Percentiles rank a stretch among this genome's conserved stretches.
These are phyloP conservation scores for Lentinula aciculospora DNA, from an alignment of 768 basidiomycete genomes.

Conservation along the genomic window DNA sequence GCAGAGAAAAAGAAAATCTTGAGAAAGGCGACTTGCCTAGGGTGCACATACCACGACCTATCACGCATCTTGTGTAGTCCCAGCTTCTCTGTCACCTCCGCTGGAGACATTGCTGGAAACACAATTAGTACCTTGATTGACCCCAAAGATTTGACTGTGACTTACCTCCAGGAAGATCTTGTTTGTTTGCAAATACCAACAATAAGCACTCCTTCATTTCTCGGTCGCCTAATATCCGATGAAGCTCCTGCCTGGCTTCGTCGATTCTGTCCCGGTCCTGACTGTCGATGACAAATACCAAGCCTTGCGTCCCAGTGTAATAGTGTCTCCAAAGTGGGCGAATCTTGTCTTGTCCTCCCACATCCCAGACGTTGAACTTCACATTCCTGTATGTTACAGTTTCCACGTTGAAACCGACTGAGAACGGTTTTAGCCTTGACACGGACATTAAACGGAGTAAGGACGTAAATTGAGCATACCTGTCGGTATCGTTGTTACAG, in stretches of 20 bases:
- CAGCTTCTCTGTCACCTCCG: constrained; percentile 96
- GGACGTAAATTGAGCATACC: constrained; percentile 41
- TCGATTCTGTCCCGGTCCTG: constrained; percentile 94
- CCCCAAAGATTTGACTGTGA: constrained; percentile 6
- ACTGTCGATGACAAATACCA: constrained; percentile 97
- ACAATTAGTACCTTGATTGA: background rate
- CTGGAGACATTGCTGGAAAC: constrained; percentile 90
- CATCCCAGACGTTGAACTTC: constrained; percentile 94
- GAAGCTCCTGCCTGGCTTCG: constrained; percentile 93
- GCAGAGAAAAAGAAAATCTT: background rate
- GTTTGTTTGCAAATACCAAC: constrained; percentile 99
- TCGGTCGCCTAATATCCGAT: constrained; percentile 91
- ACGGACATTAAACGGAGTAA: constrained; percentile 2
- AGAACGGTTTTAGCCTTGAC: constrained; percentile 7
- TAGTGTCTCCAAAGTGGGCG: constrained; percentile 98
- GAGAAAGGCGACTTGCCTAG: constrained; percentile 56
- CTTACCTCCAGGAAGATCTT: constrained; percentile 94
- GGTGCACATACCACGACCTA: constrained; percentile 98
- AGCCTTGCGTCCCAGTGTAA: constrained; percentile 97
- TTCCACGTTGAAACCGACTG: constrained; percentile 98
- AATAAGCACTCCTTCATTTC: constrained; percentile 98
- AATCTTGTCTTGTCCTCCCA: constrained; percentile 99
- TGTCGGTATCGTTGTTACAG: constrained; percentile 97
- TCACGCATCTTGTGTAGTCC: constrained; percentile 95
- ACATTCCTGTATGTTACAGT: constrained; percentile 99